These are phyloP conservation scores for Candida hungchunana DNA, from an alignment of 805 yeast species.

Conservation along the genomic window DNA sequence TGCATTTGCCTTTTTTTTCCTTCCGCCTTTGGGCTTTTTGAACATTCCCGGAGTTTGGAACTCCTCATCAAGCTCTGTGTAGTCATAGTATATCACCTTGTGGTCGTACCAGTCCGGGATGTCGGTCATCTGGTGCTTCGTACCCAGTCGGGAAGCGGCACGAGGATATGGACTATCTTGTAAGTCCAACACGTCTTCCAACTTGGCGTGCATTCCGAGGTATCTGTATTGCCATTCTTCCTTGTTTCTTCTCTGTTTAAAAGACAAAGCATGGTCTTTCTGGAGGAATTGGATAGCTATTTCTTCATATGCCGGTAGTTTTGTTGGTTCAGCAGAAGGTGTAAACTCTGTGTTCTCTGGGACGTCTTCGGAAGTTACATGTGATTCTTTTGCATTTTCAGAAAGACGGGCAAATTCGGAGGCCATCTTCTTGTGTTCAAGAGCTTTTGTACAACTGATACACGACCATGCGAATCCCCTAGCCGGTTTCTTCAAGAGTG, in stretches of 20 bases:
- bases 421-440: conserved; percentile 19
- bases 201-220: conserved; percentile 66
- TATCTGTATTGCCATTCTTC: conserved; percentile 84
- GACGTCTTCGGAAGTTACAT: neutral
- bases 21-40: conserved; percentile 22
- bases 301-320: conserved; percentile 51
- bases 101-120: conserved; percentile 61
- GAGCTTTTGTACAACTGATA: conserved; percentile 62
- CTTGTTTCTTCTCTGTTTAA: conserved; percentile 45
- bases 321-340: conserved; percentile 4
- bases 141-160: conserved; percentile 72
- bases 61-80: conserved; percentile 17
- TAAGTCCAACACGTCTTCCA: conserved; percentile 73
- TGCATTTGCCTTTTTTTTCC: conserved; percentile 22
- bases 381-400: neutral
- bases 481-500: conserved; percentile 71
- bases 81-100: conserved; percentile 63
- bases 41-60: conserved; percentile 16
- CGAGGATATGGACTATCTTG: conserved; percentile 80
- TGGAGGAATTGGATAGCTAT: conserved; percentile 50
- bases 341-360: neutral
- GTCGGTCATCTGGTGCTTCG: conserved; percentile 68
- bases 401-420: conserved; percentile 12
- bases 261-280: conserved; percentile 37
- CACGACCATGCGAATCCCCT: conserved; percentile 92